Base-by-base conservation (phyloP, 768 basidiomycete genomes). In the Leccinum imitatum region DNA sequence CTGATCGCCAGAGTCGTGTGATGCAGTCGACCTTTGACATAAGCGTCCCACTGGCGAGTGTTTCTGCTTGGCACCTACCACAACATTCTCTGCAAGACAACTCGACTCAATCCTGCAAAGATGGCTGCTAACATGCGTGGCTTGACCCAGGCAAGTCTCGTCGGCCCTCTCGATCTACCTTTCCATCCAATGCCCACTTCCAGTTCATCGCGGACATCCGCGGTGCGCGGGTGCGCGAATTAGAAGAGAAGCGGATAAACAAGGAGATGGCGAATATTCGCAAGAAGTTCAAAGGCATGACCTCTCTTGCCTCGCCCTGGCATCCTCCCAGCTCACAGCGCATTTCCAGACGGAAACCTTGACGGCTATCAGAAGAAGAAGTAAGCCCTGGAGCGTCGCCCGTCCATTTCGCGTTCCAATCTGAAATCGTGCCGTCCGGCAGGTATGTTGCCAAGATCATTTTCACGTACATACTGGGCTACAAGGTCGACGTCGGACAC, bases 211-310 rank as follows among this genome's bases (percentile, higher is more conserved):
- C 96, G 73, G 97, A 99, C 76, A 92, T 99, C 69, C 90, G 97
- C 58, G 95, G 97, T 53, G 96, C 96, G 53, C 82, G 96, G 59
- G 95, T 98, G 21, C 86, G 96, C 57, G 97, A 99, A 74, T 78
- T 98, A 55, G 97, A 99, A 72, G 96, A 98, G 82, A 98, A 98
- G 77, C 81, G 97, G 57, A 97, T 99, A 67, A 99, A 99, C 79
- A 95, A 98, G 76, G 97, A 99, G 78, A 98, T 99, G 97, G 97
- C 97, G 1, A 98, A 99, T 69, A 99, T 99, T 63, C 82, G 97
- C 61, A 96, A 97, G 81, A 94, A 96, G 76, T 98, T 99, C 82
- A 98, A 98, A 83, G 93, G 95, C 91, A 52, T 35, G 60, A 14
- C 41, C 41, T 50, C 39, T 61, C 53, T 50, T 50, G 25, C 54